A percentile compares a stretch with the other conserved stretches of the same genome.
These are phyloP conservation scores for Penicillium chermesinum DNA, from an alignment of 495 filamentous ascomycete genomes.

Conservation along the genomic window DNA sequence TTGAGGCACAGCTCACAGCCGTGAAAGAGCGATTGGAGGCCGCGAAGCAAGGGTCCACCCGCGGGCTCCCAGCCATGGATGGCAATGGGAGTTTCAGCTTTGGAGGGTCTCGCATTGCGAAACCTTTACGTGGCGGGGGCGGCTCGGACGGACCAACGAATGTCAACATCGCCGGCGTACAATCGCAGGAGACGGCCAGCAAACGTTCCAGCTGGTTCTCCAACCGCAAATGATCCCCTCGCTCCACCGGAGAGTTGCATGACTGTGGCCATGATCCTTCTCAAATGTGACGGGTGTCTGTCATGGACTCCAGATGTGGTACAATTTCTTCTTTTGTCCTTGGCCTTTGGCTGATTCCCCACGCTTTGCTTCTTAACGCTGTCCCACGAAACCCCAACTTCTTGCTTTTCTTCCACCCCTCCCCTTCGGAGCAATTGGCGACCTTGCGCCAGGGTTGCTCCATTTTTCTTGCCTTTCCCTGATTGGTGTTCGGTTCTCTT, in stretches of 20 bases:
- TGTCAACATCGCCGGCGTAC: constrained; percentile 32
- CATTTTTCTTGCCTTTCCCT: not conserved
- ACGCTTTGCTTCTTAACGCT: constrained; percentile 14
- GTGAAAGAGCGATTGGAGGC: constrained; percentile 97
- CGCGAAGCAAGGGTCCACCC: constrained; percentile 82
- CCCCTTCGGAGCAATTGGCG: not conserved
- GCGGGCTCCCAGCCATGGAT: constrained; percentile 64
- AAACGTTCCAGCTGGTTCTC: constrained; percentile 50
- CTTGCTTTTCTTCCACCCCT: not conserved
- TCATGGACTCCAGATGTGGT: constrained; percentile 13
- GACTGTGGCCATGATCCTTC: constrained; percentile 16
- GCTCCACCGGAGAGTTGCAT: constrained; percentile 1
- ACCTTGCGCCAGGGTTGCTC: not conserved
- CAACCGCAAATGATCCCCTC: constrained; percentile 40
- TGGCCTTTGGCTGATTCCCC: constrained; percentile 16
- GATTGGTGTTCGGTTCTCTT: not conserved
- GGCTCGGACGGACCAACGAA: constrained; percentile 39
- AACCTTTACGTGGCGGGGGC: constrained; percentile 91
- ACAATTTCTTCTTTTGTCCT: constrained; percentile 21
- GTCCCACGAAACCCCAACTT: constrained; percentile 23
- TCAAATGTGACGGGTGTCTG: constrained; percentile 15
- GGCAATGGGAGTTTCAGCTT: constrained; percentile 66
- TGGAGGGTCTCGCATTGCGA: constrained; percentile 80
- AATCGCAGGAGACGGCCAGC: constrained; percentile 41
- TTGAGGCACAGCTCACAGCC: constrained; percentile 92